phyloP scores from a whole-genome alignment of 441 rosid species.

The Erodium texanum region DNA sequence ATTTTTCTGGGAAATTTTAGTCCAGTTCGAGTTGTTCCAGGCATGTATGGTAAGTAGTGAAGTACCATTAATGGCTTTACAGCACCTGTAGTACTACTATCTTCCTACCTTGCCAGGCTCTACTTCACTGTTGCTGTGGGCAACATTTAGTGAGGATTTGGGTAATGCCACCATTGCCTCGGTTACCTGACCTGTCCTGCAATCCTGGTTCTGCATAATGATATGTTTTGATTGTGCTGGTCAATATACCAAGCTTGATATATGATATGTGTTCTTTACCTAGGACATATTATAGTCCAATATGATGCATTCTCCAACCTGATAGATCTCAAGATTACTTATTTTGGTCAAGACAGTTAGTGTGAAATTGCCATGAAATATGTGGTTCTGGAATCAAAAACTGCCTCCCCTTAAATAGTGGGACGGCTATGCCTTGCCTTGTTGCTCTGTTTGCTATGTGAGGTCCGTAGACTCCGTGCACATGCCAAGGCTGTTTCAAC shows the following conservation, averaged over 20 bases:
- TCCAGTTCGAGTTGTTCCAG: not conserved
- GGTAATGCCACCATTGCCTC: not conserved
- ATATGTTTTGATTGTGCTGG: not conserved
- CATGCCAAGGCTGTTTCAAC: too few relatives aligned
- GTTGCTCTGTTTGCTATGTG: too few relatives aligned
- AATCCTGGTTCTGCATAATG: not conserved
- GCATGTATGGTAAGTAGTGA: not conserved
- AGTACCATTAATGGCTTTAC: not conserved
- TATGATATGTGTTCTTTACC: too few relatives aligned
- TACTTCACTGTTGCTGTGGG: not conserved
- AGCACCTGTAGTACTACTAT: not conserved
- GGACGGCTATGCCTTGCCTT: too few relatives aligned
- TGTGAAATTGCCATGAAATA: too few relatives aligned
- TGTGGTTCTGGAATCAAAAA: too few relatives aligned
- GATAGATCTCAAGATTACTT: too few relatives aligned
- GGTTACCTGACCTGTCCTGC: not conserved
- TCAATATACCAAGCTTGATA: not conserved
- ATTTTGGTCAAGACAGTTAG: too few relatives aligned
- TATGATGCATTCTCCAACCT: too few relatives aligned
- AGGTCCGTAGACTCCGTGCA: too few relatives aligned
- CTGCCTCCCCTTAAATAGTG: too few relatives aligned
- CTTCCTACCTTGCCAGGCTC: not conserved
- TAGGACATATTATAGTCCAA: too few relatives aligned
- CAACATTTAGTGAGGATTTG: not conserved
- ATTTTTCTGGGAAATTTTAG: not conserved